A percentile compares a stretch with the other conserved stretches of the same genome.
Conservation (phyloP, 805 yeast species). For the Nakazawaea populi region DNA sequence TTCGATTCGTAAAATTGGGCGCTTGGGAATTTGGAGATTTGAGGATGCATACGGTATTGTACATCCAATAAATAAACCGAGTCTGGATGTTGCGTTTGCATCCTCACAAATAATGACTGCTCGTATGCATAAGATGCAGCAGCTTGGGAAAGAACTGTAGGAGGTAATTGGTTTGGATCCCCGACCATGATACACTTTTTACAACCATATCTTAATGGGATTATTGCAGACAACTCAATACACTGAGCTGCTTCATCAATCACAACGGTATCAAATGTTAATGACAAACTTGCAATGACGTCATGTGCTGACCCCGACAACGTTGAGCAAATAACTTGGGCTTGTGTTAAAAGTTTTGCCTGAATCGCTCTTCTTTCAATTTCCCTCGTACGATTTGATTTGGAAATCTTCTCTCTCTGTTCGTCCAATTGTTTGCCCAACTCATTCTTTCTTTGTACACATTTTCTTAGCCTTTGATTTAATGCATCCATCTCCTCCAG, state of each 20-base stretch:
- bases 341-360: slow-evolving; percentile 59
- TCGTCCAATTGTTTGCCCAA: slow-evolving; percentile 72
- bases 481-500: slow-evolving; percentile 41
- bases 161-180: slow-evolving; percentile 97
- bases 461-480: slow-evolving; percentile 45
- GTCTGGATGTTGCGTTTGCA: slow-evolving; percentile 62
- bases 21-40: slow-evolving; percentile 83
- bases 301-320: slow-evolving; percentile 94
- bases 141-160: slow-evolving; percentile 86
- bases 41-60: slow-evolving; percentile 98
- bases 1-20: slow-evolving; percentile 69
- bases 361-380: slow-evolving; percentile 72
- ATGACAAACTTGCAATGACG: slow-evolving; percentile 64
- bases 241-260: slow-evolving; percentile 98
- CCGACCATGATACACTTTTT: slow-evolving; percentile 94
- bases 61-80: slow-evolving; percentile 74
- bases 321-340: slow-evolving; percentile 87
- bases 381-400: slow-evolving; percentile 70
- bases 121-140: slow-evolving; percentile 81
- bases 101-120: slow-evolving; percentile 89
- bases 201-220: slow-evolving; percentile 90
- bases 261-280: slow-evolving; percentile 83
- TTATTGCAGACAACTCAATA: slow-evolving; percentile 86
- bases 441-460: slow-evolving; percentile 58
- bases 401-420: slow-evolving; percentile 66